Base-by-base conservation (phyloP, 2,329 filamentous ascomycete species). In the Claviceps africana region DNA sequence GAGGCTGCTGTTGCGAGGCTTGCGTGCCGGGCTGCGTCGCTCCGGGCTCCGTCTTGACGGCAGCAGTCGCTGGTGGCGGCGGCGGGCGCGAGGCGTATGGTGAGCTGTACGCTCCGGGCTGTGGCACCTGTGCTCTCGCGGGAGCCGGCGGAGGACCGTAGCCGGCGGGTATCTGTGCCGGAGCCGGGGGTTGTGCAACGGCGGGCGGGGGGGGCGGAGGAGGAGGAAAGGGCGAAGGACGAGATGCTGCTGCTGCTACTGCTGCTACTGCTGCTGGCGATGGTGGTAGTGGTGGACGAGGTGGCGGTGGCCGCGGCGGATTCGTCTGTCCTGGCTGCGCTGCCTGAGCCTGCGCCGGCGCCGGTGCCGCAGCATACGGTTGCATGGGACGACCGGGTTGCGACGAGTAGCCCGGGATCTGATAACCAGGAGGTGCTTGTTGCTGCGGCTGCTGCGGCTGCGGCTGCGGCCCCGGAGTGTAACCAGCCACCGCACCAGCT, bases 101-200 rank as follows among this genome's bases (percentile, higher is more conserved):
- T 37, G 67, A 69, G 50, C 65, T 69, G 55, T 69, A 69, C 11
- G 65, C 54, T 25, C 63, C 61, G 4, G 60, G 63, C 46, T 66
- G 66, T 4, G 62, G 57, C 45, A 55, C 58, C 35, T 61, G 64
- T 15, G 67, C 61, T 44, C 62, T 61, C 35, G 66, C 66, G 28
- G 65, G 66, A 44, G 65, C 65, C 43, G 66, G 66, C 7, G 64
- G 65, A 40, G 65, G 65, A 17, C 61, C 64, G 51, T 69, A 68
- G 43, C 61, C 64, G n/a, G 44, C 44, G 8, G 64, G 61, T 45
- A 67, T 54, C 44, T 67, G 67, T 31, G 64, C 60, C 45, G 64
- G 65, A n/a, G 62, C 64, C 4, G 65, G 61, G 2, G 64, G 64
- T 48, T 66, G 65, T 47, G 61, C 55, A 53, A 59, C 55, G 45